These are phyloP conservation scores for Pueraria montana DNA, from an alignment of 306 rosid genomes.

Conservation along the genomic window DNA sequence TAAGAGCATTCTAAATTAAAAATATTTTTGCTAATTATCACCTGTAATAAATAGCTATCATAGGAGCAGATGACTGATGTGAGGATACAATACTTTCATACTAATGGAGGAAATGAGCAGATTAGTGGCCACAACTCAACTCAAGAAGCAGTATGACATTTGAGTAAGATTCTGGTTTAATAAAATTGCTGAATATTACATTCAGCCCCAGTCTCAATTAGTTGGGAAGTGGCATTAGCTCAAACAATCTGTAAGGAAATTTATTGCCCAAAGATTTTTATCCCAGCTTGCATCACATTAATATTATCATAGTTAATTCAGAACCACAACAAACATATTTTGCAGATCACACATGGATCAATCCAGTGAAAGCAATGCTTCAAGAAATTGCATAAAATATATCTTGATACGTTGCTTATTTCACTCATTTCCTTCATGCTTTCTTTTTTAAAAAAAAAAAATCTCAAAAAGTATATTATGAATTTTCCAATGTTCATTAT, in stretches of 20 bases:
- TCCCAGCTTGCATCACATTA: background rate
- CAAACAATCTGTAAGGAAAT: background rate
- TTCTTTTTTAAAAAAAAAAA: background rate
- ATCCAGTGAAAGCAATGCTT: slow-evolving; percentile 3
- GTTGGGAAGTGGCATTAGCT: background rate
- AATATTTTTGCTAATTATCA: background rate
- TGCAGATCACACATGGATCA: background rate
- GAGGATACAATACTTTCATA: background rate
- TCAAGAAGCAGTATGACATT: background rate
- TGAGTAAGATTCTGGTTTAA: background rate
- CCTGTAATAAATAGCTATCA: background rate
- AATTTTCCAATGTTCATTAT: background rate
- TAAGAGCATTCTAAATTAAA: background rate
- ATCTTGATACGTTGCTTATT: slow-evolving; percentile 11
- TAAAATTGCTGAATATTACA: background rate
- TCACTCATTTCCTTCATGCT: background rate
- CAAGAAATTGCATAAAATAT: background rate
- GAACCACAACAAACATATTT: slow-evolving; percentile 4
- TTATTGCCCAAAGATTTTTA: background rate
- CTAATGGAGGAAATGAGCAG: background rate
- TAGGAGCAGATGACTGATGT: background rate
- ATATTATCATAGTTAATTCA: background rate
- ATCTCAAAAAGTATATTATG: background rate
- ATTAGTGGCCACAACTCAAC: slow-evolving; percentile 1
- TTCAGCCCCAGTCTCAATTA: background rate